Evolutionary conservation across 768 basidiomycete species (phyloP), one percentile per base, ranked within the genome.

Genomic region (Phaffia australis): DNA sequence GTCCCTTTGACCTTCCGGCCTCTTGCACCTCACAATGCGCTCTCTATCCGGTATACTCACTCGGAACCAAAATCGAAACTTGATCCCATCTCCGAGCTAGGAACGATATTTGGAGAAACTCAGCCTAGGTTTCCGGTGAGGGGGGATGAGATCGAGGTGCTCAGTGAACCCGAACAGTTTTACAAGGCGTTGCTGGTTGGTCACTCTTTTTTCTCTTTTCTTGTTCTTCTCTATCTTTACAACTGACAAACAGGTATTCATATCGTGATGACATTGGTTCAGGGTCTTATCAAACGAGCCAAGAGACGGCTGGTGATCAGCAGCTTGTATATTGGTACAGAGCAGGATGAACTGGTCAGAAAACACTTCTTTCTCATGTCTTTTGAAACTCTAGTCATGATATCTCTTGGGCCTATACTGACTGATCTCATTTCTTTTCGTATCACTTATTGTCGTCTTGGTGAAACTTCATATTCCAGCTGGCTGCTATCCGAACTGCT

Each of bases 281-380:
- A 93, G 91, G 79, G 82, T 66, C 85, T 89, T 81, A 84, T 98
- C 61, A 78, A 78, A 54, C 80, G 82, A n/a, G 94, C 94, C 0
- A 82, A 84, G 65, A 76, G 79, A 59, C 83, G 92, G 64, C 83
- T 99, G 71, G 88, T 93, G 73, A 81, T 99, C 32, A 95, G 94
- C 0, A 76, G 71, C 51, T 59, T 95, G 15, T 95, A 95, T 75
- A 84, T 95, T 63, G 90, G 90, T 16, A 81, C 84, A 15, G 81
- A 84, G 60, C 90, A 95, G 75, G 77, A 78, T 11, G 83, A 88
- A 69, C 81, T 99, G 70, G 94, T 93, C 65, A 71, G 87, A 15
- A 2, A 32, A n/a, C 46, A 48, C 21, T 63, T 23, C 3, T 21
- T 3, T 5, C 0, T 11, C 11, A 3, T 55, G 19, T 29, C 25